These are phyloP conservation scores for Aureobasidium sp. DNA, from an alignment of 2,329 filamentous ascomycete species.

Conservation along the genomic window DNA sequence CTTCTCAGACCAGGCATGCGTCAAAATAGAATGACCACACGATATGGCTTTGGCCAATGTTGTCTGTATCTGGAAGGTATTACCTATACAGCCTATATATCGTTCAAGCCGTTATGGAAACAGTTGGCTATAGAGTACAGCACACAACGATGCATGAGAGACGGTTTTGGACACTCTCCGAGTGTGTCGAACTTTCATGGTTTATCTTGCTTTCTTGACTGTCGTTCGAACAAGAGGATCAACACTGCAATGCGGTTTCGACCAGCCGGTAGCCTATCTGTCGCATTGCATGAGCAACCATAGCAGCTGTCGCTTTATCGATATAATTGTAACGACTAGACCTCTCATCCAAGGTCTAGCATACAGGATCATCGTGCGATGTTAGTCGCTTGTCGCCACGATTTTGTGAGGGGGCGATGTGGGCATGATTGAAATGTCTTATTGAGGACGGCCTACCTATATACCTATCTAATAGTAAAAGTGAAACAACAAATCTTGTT, in stretches of 20 bases:
- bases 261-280: background rate
- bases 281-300: background rate
- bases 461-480: background rate
- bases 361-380: background rate
- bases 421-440: background rate
- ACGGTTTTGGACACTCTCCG: background rate
- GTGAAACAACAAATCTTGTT: background rate
- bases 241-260: background rate
- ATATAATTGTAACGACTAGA: background rate
- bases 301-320: background rate
- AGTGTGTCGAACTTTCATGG: background rate
- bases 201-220: background rate
- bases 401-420: no score
- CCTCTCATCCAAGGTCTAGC: background rate
- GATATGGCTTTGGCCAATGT: background rate
- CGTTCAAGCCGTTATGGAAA: no score
- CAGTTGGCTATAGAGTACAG: no score
- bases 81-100: no score
- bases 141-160: background rate
- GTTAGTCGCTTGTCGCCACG: no score
- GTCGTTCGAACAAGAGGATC: no score
- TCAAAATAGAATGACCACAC: no score
- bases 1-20: background rate
- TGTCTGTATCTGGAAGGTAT: background rate
- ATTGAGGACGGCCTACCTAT: background rate